Base-by-base conservation (phyloP, 2,329 filamentous ascomycete genomes). In the Pyrenochaeta sp. region DNA sequence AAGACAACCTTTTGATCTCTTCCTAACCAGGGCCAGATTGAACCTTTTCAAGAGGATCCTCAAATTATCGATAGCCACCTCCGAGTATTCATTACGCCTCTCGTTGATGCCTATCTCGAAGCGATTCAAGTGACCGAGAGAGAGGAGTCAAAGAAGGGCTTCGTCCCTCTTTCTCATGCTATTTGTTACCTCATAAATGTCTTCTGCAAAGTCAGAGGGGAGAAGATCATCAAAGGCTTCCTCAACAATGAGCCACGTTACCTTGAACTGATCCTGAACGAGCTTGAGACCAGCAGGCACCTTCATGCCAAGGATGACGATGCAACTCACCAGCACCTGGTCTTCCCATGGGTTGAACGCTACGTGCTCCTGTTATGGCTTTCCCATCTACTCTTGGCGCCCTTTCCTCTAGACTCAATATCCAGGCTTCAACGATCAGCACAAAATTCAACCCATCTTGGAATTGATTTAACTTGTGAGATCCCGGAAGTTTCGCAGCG, bases 41-140 rank as follows among this genome's bases (percentile, higher is more conserved):
- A 97, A 67, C 88, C 91, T 1, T 99, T 98, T 68, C 94, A 98
- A 82, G 93, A 97, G 81, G 90, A 96, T 65, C 95, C 95, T 19
- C 95, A 99, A 76, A 85, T 98, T 39, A 85, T 99, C 27, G 95
- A 99, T 78, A 87, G 92, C 9, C 86, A 94, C 76, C 84, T 99
- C 42, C 88, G 90, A 50, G 84, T 80, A 62, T 88, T 96, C 77
- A 83, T 98, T 49, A 90, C 91, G 25, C 81, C 86, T 40, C 83
- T 98, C 36, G 88, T 92, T 27, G 85, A 89, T 69, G 90, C 91
- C 19, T 96, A 94, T 69, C 80, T 97, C 22, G 85, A 87, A 52
- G 88, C 87, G 68, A 79, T 93, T 8, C 80, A 81, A 53, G 25
- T 61, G 68, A 22, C 77, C 71, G 36, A 59, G 10, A 56, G 30